Conservation (phyloP, 768 basidiomycete species). For the Leucocoprinus leucothites region DNA sequence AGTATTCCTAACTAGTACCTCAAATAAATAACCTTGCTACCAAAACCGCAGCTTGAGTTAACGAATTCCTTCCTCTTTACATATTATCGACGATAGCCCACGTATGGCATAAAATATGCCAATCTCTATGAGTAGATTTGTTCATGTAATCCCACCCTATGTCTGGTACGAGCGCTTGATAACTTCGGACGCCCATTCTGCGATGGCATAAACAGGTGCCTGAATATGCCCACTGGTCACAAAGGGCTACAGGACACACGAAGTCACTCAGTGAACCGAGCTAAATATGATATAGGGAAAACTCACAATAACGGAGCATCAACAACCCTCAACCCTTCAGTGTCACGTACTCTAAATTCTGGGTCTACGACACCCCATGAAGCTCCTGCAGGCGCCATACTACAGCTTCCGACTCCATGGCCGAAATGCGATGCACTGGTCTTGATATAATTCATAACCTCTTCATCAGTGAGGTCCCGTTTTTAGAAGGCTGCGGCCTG, state of each 20-base stretch:
- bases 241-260: background rate
- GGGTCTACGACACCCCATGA: constrained; percentile 9
- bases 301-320: constrained; percentile 10
- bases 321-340: constrained; percentile 6
- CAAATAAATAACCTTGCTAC: no score
- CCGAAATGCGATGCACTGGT: background rate
- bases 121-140: no score
- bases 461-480: constrained; percentile 11
- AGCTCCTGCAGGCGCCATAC: background rate
- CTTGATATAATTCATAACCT: background rate
- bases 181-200: constrained; percentile 6
- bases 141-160: no score
- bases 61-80: no score
- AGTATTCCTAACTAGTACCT: no score
- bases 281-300: no score
- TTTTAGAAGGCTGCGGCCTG: background rate
- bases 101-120: no score
- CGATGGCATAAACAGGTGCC: constrained; percentile 6
- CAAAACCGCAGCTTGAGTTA: no score
- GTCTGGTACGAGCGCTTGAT: background rate
- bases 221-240: constrained; percentile 8
- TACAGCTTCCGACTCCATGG: background rate
- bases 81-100: no score
- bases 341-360: background rate
- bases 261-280: no score